These are phyloP conservation scores for Ogataea corticis DNA, from an alignment of 805 yeast species.

Conservation along the genomic window DNA sequence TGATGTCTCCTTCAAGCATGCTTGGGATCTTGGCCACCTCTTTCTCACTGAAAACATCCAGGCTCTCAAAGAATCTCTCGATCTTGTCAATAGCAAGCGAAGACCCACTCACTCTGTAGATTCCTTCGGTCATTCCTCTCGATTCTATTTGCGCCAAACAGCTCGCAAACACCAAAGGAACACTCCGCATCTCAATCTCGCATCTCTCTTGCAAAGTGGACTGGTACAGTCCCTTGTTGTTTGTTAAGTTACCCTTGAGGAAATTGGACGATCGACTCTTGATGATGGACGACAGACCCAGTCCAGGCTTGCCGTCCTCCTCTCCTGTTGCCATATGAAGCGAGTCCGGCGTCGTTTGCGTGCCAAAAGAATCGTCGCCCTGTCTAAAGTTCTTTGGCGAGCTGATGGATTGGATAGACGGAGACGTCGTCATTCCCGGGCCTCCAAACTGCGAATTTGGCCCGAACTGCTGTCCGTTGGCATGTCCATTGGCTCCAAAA, in stretches of 20 bases:
- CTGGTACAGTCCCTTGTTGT: slow-evolving; percentile 34
- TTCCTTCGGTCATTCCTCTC: slow-evolving; percentile 81
- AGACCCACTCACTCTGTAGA: slow-evolving; percentile 88
- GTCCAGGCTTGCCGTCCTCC: slow-evolving; percentile 14
- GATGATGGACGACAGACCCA: slow-evolving; percentile 29
- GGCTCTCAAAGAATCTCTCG: slow-evolving; percentile 36
- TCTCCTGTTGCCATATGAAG: slow-evolving; percentile 5
- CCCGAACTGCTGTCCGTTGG: background rate
- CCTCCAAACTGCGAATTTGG: slow-evolving; percentile 5
- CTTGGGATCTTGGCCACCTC: slow-evolving; percentile 23
- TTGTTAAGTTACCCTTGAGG: slow-evolving; percentile 31
- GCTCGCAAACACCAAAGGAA: slow-evolving; percentile 71
- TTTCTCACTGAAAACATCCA: slow-evolving; percentile 35
- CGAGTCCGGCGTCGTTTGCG: slow-evolving; percentile 1
- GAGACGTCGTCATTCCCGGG: slow-evolving; percentile 16
- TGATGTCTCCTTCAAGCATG: slow-evolving; percentile 55
- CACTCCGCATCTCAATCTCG: slow-evolving; percentile 54
- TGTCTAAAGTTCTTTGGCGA: slow-evolving; percentile 34
- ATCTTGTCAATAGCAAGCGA: slow-evolving; percentile 57
- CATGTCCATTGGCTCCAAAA: slow-evolving; percentile 25
- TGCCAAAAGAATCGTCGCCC: slow-evolving; percentile 26
- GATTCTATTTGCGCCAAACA: slow-evolving; percentile 78
- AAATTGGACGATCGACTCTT: slow-evolving; percentile 51
- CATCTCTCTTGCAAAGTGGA: slow-evolving; percentile 66
- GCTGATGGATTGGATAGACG: slow-evolving; percentile 28